Evolutionary conservation across 331 rosid species (phyloP).

Genomic region (Saraca asoca): DNA sequence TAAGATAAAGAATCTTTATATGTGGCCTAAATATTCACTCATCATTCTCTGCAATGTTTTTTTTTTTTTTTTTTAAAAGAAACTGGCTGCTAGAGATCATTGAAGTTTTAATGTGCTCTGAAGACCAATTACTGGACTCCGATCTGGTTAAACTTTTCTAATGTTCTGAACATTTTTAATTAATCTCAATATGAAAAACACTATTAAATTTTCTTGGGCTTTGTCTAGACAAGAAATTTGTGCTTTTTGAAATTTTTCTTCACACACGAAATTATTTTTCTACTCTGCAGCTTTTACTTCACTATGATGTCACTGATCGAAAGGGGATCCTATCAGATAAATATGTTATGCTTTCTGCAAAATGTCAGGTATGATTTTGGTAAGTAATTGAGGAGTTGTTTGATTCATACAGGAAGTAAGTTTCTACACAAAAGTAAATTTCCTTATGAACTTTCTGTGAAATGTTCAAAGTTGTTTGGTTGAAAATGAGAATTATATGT

Average conservation of each 20-base stretch:
- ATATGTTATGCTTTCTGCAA: conserved; percentile 79
- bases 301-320: conserved; percentile 60
- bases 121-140: neutral
- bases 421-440: no score
- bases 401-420: no score
- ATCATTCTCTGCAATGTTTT: neutral
- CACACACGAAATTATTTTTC: neutral
- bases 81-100: neutral
- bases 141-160: no score
- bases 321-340: conserved; percentile 75
- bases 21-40: neutral
- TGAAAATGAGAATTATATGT: no score
- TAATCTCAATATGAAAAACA: neutral
- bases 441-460: no score
- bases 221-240: neutral
- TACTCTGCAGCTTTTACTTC: conserved; percentile 70
- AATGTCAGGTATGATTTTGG: conserved; percentile 71
- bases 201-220: neutral
- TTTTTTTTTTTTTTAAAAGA: neutral
- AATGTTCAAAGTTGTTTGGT: no score
- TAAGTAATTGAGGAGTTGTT: conserved; percentile 19
- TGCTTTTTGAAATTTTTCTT: neutral
- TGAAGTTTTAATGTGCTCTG: neutral
- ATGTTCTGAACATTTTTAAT: no score
- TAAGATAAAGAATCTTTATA: neutral